Evolutionary conservation across 1,284 basidiomycete genomes (phyloP).

Genomic region (Fomes fomentarius): DNA sequence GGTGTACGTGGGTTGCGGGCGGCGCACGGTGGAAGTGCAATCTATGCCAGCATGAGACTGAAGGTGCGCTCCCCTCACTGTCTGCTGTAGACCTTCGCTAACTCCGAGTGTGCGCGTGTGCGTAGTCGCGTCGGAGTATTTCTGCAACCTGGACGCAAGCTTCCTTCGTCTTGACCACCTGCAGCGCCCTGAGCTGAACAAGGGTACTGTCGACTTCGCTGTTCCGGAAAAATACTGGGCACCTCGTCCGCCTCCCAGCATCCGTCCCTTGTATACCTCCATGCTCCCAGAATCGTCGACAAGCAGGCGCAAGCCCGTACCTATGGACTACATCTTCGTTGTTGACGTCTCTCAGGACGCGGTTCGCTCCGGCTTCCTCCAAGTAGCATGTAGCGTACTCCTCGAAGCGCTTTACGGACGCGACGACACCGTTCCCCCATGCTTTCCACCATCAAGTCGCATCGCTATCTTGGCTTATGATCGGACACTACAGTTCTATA

Average conservation of each 20-base stretch:
- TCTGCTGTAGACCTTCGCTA: background rate
- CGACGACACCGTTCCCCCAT: constrained; percentile 41
- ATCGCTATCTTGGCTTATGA: constrained; percentile 91
- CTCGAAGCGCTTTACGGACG: constrained; percentile 73
- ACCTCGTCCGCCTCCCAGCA: constrained; percentile 58
- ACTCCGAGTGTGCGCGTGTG: background rate
- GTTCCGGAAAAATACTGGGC: constrained; percentile 92
- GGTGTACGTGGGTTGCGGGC: constrained; percentile 87
- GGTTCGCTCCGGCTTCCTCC: constrained; percentile 76
- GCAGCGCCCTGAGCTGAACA: constrained; percentile 85
- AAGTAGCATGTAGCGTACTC: constrained; percentile 70
- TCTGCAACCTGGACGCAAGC: constrained; percentile 83
- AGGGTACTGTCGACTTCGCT: constrained; percentile 91
- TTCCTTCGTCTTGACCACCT: constrained; percentile 84
- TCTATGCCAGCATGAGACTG: constrained; percentile 82
- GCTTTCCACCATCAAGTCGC: constrained; percentile 54
- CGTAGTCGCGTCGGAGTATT: constrained; percentile 82
- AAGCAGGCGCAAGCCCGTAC: constrained; percentile 60
- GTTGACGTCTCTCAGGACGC: constrained; percentile 86
- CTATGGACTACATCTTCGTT: constrained; percentile 85
- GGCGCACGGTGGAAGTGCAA: constrained; percentile 94
- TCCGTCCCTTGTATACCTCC: constrained; percentile 57
- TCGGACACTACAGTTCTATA: constrained; percentile 85
- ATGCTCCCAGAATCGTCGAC: constrained; percentile 45
- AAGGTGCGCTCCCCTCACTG: constrained; percentile 56